Evolutionary conservation across 2,329 filamentous ascomycete species (phyloP), one percentile per base, ranked within the genome.

Genomic region (Paecilomyces sp.): DNA sequence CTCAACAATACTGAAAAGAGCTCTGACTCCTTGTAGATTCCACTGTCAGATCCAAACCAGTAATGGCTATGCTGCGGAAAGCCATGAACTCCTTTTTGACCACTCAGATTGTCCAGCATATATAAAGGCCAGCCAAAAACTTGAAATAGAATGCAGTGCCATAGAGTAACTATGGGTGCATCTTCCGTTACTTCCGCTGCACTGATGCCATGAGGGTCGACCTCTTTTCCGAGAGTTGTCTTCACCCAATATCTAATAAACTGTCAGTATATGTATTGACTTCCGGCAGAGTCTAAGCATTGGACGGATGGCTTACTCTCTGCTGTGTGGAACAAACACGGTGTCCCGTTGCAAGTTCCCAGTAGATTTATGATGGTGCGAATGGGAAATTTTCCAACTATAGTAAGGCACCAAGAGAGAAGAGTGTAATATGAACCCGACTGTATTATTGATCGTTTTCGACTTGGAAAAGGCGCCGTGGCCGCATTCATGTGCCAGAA

Each of bases 361-460:
- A 54, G 84, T 84, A 73, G 83, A 86, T 63, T 82, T 82, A 75
- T 90, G 88, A 73, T 90, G 88, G 58, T 86, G 81, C 61, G 82
- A 81, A 73, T 90, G 88, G 31, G 83, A 85, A 70, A 85, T 86
- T 75, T 88, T 86, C 87, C 88, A 90, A 51, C 83, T 85, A 75
- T 88, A 89, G 76, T 86, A 91, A 2, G 88, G 88, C 2, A 88
- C 86, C 62, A 88, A 72, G 52, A 90, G 79, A 59, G 81, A 77
- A 15, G 84, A 87, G 79, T 90, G 87, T 31, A 86, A 72, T 55
- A 82, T 69, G 78, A 85, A 88, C 61, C 88, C 88, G 58, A 85
- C 77, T 15, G 78, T 68, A 66, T 87, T 80, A 70, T 89, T 89
- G 61, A 88, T 69, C 9, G 1, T 47, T 18, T 47, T 47, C 53